Percentiles rank a stretch among this genome's conserved stretches.
Conservation (phyloP, 2,329 filamentous ascomycete genomes). For the Aspergillus hiratsukae region DNA sequence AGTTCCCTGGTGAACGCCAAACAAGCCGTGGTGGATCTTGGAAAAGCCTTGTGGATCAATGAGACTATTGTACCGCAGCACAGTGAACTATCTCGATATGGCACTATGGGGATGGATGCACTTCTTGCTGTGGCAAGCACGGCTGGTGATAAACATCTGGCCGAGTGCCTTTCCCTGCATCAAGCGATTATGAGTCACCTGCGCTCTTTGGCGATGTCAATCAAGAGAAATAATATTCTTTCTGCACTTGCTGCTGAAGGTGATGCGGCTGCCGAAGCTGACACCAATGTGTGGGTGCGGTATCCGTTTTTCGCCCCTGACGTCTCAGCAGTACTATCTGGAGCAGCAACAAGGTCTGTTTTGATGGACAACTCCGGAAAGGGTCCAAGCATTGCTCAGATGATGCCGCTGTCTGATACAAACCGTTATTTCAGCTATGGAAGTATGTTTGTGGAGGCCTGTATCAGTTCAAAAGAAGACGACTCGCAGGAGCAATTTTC, state of each 20-base stretch:
- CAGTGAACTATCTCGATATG: constrained; percentile 37
- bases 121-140: constrained; percentile 39
- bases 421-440: constrained; percentile 71
- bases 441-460: constrained; percentile 69
- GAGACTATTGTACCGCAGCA: constrained; percentile 38
- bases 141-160: constrained; percentile 43
- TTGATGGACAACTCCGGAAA: constrained; percentile 45
- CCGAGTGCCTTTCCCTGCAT: constrained; percentile 47
- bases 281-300: constrained; percentile 75
- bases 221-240: constrained; percentile 77
- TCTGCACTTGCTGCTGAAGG: constrained; percentile 59
- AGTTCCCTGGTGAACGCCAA: constrained; percentile 49
- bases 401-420: constrained; percentile 74
- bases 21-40: constrained; percentile 80
- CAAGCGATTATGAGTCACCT: constrained; percentile 60
- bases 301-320: constrained; percentile 72
- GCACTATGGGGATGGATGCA: constrained; percentile 35
- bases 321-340: constrained; percentile 65
- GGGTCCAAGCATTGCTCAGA: constrained; percentile 55
- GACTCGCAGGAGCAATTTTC: constrained; percentile 64
- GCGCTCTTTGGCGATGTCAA: constrained; percentile 71
- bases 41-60: constrained; percentile 80
- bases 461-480: constrained; percentile 65
- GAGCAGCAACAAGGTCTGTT: constrained; percentile 44
- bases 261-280: constrained; percentile 68